Evolutionary conservation across 108 stramenopile genomes (phyloP), one percentile per base, ranked within the genome.

Genomic region (Nitzschia sp.): DNA sequence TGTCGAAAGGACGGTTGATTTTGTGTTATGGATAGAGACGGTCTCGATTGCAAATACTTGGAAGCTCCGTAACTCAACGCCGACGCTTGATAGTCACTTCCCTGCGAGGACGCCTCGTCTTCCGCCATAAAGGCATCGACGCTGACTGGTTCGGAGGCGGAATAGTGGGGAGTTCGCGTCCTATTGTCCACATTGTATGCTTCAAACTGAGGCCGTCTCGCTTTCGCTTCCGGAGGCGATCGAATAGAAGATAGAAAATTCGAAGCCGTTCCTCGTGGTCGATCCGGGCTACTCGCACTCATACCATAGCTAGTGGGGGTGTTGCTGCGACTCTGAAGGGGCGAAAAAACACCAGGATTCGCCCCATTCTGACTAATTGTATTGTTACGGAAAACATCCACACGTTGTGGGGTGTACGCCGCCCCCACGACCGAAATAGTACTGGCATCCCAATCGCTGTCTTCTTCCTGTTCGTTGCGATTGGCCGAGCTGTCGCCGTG

Each of bases 181-280:
- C 66, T 53, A 67, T 67, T 67, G 38, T 67, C 66, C 26, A 67
- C 54, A n/a, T n/a, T 53, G 27, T 5, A 67, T 1, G 27, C n/a
- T 17, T 44, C 54, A 34, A 61, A 61, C 32, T 61, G 36, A 1
- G 60, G 60, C 2, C 41, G 60, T 2, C 60, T 36, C 8, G 38
- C 22, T 16, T 36, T 48, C 4, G 48, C 17, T 1, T 28, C 29
- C 32, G 63, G 63, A 15, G 63, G 63, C 27, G 63, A 64, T 25
- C 32, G 46, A 29, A 64, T 32, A 6, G 63, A 50, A 5, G 29
- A 46, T 29, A 30, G 8, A 8, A 50, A 52, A 1, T 29, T 29
- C 13, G 38, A 6, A 41, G 30, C 32, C 15, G 3, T 53, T 3
- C 29, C 29, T 21, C 29, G 57, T 16, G 50, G 50, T 52, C 50